Evolutionary conservation across 345 rosid genomes (phyloP).

Genomic region (Reutealis trisperma): DNA sequence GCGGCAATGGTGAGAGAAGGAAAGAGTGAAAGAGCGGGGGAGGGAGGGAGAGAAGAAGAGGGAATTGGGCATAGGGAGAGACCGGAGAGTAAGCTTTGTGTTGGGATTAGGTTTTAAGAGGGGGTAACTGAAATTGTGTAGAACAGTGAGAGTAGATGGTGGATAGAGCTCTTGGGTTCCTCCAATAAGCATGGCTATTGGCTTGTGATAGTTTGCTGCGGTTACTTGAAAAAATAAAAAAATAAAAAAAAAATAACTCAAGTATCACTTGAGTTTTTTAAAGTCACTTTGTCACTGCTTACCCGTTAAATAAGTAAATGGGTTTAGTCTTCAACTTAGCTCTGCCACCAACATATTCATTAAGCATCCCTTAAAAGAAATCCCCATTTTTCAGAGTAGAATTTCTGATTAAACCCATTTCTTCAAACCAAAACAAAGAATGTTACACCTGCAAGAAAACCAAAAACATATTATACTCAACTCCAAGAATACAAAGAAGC

Average conservation of each 20-base stretch:
- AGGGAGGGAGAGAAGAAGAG: constrained; percentile 26
- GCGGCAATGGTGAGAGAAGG: constrained; percentile 25
- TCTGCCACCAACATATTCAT: constrained; percentile 59
- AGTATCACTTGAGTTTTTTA: no score
- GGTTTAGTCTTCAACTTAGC: constrained; percentile 39
- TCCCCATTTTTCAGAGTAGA: constrained; percentile 63
- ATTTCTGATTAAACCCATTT: constrained; percentile 67
- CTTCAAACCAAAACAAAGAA: constrained; percentile 17
- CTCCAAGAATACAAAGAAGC: constrained; percentile 6
- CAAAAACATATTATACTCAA: constrained; percentile 7
- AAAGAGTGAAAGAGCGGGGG: no score
- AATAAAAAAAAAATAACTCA: no score
- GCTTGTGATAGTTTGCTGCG: no score
- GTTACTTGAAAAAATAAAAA: no score
- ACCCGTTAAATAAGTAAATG: no score
- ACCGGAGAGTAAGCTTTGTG: neutral
- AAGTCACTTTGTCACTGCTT: no score
- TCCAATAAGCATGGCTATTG: constrained; percentile 23
- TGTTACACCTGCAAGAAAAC: constrained; percentile 29
- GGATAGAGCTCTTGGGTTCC: constrained; percentile 22
- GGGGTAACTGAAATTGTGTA: constrained; percentile 15
- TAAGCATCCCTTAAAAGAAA: constrained; percentile 69
- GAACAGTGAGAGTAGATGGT: constrained; percentile 13
- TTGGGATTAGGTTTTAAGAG: constrained; percentile 22
- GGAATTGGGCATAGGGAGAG: constrained; percentile 33